phyloP scores from a whole-genome alignment of 2,329 filamentous ascomycete genomes.

The Pseudopithomyces maydicus region DNA sequence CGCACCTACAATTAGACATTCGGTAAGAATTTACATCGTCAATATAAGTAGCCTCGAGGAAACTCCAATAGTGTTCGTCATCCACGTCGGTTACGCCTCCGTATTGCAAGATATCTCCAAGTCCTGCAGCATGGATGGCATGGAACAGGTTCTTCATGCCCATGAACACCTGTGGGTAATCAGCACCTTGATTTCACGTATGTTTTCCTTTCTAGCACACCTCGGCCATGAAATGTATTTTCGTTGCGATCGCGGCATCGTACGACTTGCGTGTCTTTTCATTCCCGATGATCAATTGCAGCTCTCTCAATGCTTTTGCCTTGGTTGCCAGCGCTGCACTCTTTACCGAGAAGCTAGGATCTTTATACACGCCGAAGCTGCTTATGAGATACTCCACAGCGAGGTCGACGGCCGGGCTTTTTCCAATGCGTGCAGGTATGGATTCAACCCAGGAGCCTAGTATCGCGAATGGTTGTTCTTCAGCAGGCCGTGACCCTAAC shows the following conservation, averaged over 20 bases:
- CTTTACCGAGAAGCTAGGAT: conserved; percentile 27
- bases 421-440: conserved; percentile 34
- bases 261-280: conserved; percentile 21
- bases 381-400: conserved; percentile 33
- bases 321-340: conserved; percentile 24
- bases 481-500: conserved; percentile 19
- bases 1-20: neutral
- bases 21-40: conserved; percentile 32
- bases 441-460: conserved; percentile 35
- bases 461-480: conserved; percentile 27
- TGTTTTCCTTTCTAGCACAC: conserved; percentile 9
- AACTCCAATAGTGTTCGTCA: conserved; percentile 34
- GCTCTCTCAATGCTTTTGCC: conserved; percentile 28
- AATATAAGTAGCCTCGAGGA: conserved; percentile 39
- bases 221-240: conserved; percentile 37
- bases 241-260: conserved; percentile 33
- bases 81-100: conserved; percentile 27
- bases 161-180: conserved; percentile 19
- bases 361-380: conserved; percentile 25
- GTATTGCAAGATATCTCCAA: conserved; percentile 32
- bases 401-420: conserved; percentile 29
- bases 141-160: conserved; percentile 33
- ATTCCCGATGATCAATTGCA: conserved; percentile 26
- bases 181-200: neutral
- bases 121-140: conserved; percentile 32